Base-by-base conservation (phyloP, 768 basidiomycete genomes). In the Pleurotus salmoneostramineus region DNA sequence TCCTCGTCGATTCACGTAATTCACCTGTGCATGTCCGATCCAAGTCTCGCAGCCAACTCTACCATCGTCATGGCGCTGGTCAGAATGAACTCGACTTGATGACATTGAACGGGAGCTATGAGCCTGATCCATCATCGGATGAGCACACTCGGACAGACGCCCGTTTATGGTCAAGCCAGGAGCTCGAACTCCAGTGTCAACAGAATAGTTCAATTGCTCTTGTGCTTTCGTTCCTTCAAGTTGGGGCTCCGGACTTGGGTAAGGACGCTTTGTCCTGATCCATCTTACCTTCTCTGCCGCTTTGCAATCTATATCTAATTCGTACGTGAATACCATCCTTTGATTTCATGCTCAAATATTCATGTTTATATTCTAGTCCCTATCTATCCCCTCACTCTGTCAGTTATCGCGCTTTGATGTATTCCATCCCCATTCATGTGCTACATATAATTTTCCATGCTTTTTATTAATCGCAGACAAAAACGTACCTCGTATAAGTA, bases 161-260 rank as follows among this genome's bases (percentile, higher is more conserved):
- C 36, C 79, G 78, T 40, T 61, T 85, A 56, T 91, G 88, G 87
- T 89, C 85, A 35, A 85, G 90, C n/a, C 84, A 85, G 57, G 95
- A 96, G 65, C 72, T 98, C 60, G 87, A 91, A 66, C 71, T 88
- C 64, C 83, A 91, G 34, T 95, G 93, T 68, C 84, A 86, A 62
- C 95, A 97, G 70, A 98, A 97, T 65, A 94, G 93, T 66, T 79
- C 90, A 11, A 84, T 98, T 37, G 82, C 91, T 3, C 74, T 84
- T 35, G 83, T 95, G 56, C 77, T 96, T 47, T 82, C 85, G 51
- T 78, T 81, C 61, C 69, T 91, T 47, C 82, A 84, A 65, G 78
- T 81, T 10, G 78, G 77, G 10, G 66, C 74, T 40, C 72, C 78
- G 46, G 80, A 77, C 59, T 71, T 44, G 14, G 32, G 14, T 7